Percentiles rank a stretch among this genome's conserved stretches.
phyloP scores from a whole-genome alignment of 805 yeast species.

The Wickerhamomyces silvicola region DNA sequence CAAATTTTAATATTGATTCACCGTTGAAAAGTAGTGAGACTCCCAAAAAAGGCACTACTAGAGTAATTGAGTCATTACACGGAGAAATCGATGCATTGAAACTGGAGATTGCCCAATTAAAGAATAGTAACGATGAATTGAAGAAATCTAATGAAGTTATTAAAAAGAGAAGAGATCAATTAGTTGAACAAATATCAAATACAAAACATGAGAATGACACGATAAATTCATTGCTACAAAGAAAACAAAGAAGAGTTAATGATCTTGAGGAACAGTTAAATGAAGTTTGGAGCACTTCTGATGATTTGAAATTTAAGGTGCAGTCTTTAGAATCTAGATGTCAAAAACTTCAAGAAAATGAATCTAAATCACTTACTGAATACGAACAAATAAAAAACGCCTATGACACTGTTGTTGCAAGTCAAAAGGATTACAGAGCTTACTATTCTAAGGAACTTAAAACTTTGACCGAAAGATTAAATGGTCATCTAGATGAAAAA shows the following conservation, averaged over 20 bases:
- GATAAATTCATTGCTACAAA: conserved; percentile 55
- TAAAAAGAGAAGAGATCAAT: conserved; percentile 43
- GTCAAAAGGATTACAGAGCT: conserved; percentile 46
- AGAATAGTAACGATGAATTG: conserved; percentile 43
- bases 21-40: neutral
- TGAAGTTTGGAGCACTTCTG: conserved; percentile 40
- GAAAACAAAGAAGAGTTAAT: conserved; percentile 62
- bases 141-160: conserved; percentile 47
- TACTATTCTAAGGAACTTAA: conserved; percentile 40
- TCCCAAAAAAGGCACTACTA: conserved; percentile 17
- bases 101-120: conserved; percentile 28
- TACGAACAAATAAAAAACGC: conserved; percentile 49
- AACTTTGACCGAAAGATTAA: conserved; percentile 31
- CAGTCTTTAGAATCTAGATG: conserved; percentile 45
- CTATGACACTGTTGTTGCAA: conserved; percentile 48
- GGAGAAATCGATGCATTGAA: conserved; percentile 48
- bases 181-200: conserved; percentile 59
- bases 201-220: conserved; percentile 75
- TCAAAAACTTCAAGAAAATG: conserved; percentile 40
- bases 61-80: conserved; percentile 38
- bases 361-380: conserved; percentile 41
- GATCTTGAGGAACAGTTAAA: conserved; percentile 58
- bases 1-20: conserved; percentile 4
- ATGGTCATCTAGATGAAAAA: conserved; percentile 30
- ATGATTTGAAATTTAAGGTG: conserved; percentile 41